Evolutionary conservation across 139 green algal genomes (phyloP), one percentile per base, ranked within the genome.

Genomic region (Volvox africanus): DNA sequence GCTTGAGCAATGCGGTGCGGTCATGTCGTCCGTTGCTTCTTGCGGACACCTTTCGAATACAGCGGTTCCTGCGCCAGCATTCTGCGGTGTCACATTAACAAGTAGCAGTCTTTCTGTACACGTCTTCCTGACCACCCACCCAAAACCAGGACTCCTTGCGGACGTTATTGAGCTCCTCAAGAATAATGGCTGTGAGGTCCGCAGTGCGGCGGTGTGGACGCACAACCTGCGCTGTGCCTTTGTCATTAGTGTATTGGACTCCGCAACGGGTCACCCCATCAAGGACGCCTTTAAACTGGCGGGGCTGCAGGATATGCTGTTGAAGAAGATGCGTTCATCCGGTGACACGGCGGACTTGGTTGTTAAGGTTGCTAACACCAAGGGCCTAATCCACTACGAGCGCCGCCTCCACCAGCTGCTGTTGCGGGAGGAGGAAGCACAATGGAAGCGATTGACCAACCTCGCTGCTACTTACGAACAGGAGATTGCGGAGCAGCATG

Each of bases 101-200:
- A n/a, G n/a, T n/a, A n/a, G n/a, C n/a, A n/a, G n/a, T n/a, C 44
- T 55, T 5, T 9, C 44, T 55, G 44, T 55, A 5, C 44, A 55
- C 44, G 44, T 55, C 44, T 55, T 55, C 44, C 44, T 55, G 44
- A 9, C 44, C 44, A n/a, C n/a, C n/a, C n/a, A n/a, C n/a, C 44
- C 44, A 9, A 55, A 33, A n/a, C 71, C 71, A 81, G 78, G 80
- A 61, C 92, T 99, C 61, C 94, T 99, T 37, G 95, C 95, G 1
- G 95, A 98, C n/a, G 95, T 99, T 2, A 96, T 97, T 17, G 89
- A 95, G 68, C 94, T 99, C 73, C 94, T 99, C 16, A 96, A 94
- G 0, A 85, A 92, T 75, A 96, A 97, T 88, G 96, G 95, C 44
- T 99, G 97, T 90, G 96, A 99, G 83, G 96, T 99, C 19, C 85